phyloP scores from a whole-genome alignment of 225 moss, liverwort and hornwort species.

The Pseudisothecium myosuroides region DNA sequence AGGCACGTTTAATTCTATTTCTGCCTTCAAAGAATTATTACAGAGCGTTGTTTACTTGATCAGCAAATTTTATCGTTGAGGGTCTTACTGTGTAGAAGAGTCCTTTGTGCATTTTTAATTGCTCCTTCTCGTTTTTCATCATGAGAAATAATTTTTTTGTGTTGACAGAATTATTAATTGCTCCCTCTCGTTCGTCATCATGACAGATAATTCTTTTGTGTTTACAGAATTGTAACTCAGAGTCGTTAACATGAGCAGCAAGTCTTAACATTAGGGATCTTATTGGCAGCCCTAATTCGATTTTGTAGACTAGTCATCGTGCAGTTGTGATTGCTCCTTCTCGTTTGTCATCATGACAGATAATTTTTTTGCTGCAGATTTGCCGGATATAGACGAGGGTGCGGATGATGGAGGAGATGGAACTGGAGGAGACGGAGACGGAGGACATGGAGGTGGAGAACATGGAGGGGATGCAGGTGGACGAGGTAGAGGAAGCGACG shows the following conservation, averaged over 20 bases:
- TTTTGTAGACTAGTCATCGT: too few species aligned
- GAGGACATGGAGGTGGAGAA: background rate
- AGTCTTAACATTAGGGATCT: too few species aligned
- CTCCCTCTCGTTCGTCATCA: background rate
- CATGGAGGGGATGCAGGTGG: background rate
- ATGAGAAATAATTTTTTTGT: background rate
- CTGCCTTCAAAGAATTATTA: background rate
- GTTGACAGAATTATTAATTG: background rate
- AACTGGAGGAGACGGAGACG: background rate
- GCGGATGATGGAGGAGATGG: constrained; percentile 1
- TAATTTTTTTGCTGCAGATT: constrained; percentile 23
- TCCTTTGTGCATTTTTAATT: background rate
- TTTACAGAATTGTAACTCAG: background rate
- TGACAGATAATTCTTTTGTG: background rate
- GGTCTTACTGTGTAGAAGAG: background rate
- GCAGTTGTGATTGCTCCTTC: background rate
- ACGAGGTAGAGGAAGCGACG: background rate
- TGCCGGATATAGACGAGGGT: constrained; percentile 41
- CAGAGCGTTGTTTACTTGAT: background rate
- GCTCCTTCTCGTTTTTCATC: background rate
- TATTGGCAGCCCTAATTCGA: background rate
- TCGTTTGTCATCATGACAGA: background rate
- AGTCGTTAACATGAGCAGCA: background rate
- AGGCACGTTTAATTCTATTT: constrained; percentile 2
- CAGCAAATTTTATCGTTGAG: background rate